Base-by-base conservation (phyloP, 352 stramenopile genomes). In the Globisporangium polare region DNA sequence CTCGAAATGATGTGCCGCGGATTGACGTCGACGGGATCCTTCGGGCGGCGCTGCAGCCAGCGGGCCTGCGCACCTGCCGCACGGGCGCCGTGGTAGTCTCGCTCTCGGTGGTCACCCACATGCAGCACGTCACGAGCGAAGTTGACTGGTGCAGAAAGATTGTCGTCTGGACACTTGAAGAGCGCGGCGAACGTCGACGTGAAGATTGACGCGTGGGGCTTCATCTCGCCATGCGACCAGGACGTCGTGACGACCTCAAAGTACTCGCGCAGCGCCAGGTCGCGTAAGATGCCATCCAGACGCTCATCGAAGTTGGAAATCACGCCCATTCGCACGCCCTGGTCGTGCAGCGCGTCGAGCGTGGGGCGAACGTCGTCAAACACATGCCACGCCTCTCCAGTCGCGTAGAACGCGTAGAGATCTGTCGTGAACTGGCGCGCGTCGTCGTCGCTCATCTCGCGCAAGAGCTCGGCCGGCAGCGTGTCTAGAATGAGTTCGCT, bases 271-370 rank as follows among this genome's bases (percentile, higher is more conserved):
- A 94, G 75, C 31, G 60, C 60, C 42, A 92, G 54, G 0, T 67
- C 74, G 0, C 47, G 46, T 3, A 94, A 62, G 26, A 94, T 67
- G 2, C 46, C 20, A 33, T 74, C 67, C 4, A 94, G 68, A 2
- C 84, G 71, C 61, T 94, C 82, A 60, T 94, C 84, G 66, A 90
- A 92, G 68, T 94, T 89, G 55, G 82, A 94, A 31, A 94, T 75
- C 57, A 92, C 73, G 33, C 74, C 84, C 55, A 91, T 70, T 5
- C 65, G 45, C 1, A 90, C 63, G 1, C 60, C 45, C 7, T 54
- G 37, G 0, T 33, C 10, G 0, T 49, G 31, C 9, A 91, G 64
- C 37, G n/a, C 52, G 29, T 85, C 66, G 18, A 94, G 75, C 43
- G 69, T 63, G 22, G 63, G 67, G 1, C 29, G 49, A 12, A 74